Percentiles rank a stretch among this genome's conserved stretches.
These are phyloP conservation scores for Penicillium paradoxum DNA, from an alignment of 495 filamentous ascomycete genomes.

Conservation along the genomic window DNA sequence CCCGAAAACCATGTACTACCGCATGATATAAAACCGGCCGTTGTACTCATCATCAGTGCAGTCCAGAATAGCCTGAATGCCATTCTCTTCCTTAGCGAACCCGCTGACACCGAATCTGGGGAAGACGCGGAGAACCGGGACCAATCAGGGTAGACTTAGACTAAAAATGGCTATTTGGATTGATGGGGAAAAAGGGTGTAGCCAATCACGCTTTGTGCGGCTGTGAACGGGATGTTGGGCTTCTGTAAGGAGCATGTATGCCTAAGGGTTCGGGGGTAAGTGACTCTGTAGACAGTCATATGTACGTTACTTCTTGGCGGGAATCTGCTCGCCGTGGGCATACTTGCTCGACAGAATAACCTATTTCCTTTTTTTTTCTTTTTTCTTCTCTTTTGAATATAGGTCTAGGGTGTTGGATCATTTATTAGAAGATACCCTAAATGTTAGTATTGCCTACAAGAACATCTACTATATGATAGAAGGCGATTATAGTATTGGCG, in stretches of 20 bases:
- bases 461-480: too few species aligned
- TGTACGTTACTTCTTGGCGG: too few species aligned
- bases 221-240: neutral
- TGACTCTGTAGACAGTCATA: too few species aligned
- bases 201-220: neutral
- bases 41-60: conserved; percentile 1
- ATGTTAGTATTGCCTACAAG: too few species aligned
- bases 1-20: neutral
- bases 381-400: too few species aligned
- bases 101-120: neutral
- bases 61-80: neutral
- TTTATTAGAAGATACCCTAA: too few species aligned
- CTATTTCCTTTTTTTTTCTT: too few species aligned
- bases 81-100: neutral
- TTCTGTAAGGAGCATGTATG: neutral
- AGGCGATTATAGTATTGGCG: too few species aligned
- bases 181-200: neutral
- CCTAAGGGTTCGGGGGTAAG: too few species aligned
- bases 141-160: neutral
- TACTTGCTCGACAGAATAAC: too few species aligned
- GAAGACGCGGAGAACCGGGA: neutral
- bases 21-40: neutral
- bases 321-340: too few species aligned
- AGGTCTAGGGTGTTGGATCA: neutral
- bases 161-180: neutral